Base-by-base conservation (phyloP, 768 basidiomycete species). In the Amanita rubescens region DNA sequence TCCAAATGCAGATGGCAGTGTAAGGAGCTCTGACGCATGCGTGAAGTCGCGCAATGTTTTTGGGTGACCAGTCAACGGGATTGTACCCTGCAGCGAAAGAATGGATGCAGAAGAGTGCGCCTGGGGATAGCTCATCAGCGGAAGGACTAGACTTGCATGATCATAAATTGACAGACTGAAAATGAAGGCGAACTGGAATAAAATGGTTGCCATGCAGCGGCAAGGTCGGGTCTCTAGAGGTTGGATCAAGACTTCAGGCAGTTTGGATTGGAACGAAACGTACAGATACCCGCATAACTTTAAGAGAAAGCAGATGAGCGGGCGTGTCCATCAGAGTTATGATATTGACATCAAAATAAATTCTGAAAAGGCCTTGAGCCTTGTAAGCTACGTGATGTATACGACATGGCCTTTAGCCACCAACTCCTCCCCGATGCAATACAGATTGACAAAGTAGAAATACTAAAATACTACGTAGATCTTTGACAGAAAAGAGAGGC, bases 251-350 rank as follows among this genome's bases (percentile, higher is more conserved):
- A 54, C 56, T 47, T 56, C 46, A 56, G 45, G 49, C 32, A 11
- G 19, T n/a, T 53, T 37, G 11, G 46, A 39, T 44, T 43, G 51
- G 22, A n/a, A 19, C 43, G 25, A 52, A 54, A 42, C 88, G 68
- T 70, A 92, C 90, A 65, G 89, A 91, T 55, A 90, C 79, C 51
- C 90, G 80, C 86, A 92, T 92, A 54, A 91, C 90, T 67, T 92
- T 92, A 59, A 92, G 72, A 3, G 90, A 85, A 38, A 92, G 65
- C 34, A 84, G 71, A 65, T 90, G 87, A 1, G 75, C 72, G 52
- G 80, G 76, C 35, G 76, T 77, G 57, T 89, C 86, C 57, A 55
- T 43, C 27, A 25, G 42, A 34, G 49, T 51, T 43, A 57, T 58
- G 39, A 34, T 49, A 44, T 44, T 17, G 20, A 49, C 9, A 46